Evolutionary conservation across 2,329 filamentous ascomycete species (phyloP).

Genomic region (Colletotrichum shisoi): DNA sequence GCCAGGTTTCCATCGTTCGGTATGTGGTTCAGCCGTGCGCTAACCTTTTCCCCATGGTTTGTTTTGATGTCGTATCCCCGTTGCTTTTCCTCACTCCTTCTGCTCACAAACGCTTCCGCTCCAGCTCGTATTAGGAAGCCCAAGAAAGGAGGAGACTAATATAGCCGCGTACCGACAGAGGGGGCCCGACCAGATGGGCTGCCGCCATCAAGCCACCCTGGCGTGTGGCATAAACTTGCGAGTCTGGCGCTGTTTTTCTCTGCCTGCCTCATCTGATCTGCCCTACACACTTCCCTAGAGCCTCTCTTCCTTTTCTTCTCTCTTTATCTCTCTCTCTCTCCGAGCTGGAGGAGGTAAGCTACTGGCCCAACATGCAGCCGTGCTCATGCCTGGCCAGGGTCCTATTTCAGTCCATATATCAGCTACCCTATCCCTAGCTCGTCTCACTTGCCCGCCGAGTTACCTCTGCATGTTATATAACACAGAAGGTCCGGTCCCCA

Average conservation of each 20-base stretch:
- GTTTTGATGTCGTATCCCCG: constrained; percentile 2
- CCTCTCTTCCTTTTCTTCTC: background rate
- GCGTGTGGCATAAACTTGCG: constrained; percentile 11
- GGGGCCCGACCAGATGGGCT: constrained; percentile 22
- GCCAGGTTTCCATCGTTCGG: constrained; percentile 2
- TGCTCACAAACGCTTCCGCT: no score
- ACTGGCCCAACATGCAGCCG: constrained; percentile 21
- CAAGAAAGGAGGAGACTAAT: constrained; percentile 20
- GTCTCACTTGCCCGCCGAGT: constrained; percentile 8
- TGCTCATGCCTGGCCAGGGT: constrained; percentile 22
- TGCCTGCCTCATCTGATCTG: constrained; percentile 1
- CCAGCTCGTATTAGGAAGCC: constrained; percentile 22
- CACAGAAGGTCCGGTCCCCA: constrained; percentile 24
- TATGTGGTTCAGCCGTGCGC: constrained; percentile 8
- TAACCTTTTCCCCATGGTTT: constrained; percentile 7
- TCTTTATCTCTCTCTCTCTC: background rate
- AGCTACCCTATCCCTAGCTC: background rate
- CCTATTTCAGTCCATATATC: constrained; percentile 25
- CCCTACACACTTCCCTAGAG: constrained; percentile 3
- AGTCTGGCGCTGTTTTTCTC: background rate
- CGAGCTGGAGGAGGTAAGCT: constrained; percentile 12
- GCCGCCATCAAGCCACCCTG: constrained; percentile 11
- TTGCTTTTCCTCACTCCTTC: constrained; percentile 29
- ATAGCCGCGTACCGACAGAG: constrained; percentile 13
- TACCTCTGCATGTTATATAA: constrained; percentile 29